These are phyloP conservation scores for Boletellus emodensis DNA, from an alignment of 768 basidiomycete species.

Conservation along the genomic window DNA sequence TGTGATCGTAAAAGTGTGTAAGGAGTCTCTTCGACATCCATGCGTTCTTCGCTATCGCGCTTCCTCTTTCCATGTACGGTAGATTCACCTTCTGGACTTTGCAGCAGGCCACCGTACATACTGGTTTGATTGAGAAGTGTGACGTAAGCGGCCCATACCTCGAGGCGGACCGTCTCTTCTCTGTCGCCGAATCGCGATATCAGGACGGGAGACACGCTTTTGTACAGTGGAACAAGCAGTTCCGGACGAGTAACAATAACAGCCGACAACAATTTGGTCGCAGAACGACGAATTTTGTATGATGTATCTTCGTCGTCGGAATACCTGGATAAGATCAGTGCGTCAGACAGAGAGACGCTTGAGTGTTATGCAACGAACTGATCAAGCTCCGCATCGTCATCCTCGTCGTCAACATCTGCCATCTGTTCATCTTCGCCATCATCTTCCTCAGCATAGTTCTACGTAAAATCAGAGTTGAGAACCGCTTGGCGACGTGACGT, in stretches of 20 bases:
- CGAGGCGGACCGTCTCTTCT: slow-evolving; percentile 90
- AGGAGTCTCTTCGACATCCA: slow-evolving; percentile 72
- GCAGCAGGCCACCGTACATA: slow-evolving; percentile 66
- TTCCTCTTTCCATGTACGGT: slow-evolving; percentile 67
- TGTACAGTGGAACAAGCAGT: slow-evolving; percentile 73
- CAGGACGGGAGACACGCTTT: slow-evolving; percentile 79
- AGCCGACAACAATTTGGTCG: slow-evolving; percentile 84
- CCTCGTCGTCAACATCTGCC: slow-evolving; percentile 61
- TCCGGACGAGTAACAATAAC: slow-evolving; percentile 90
- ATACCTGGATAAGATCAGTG: slow-evolving; percentile 50
- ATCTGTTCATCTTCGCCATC: slow-evolving; percentile 64
- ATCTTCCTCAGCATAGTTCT: slow-evolving; percentile 74
- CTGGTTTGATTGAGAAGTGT: slow-evolving; percentile 79
- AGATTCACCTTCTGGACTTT: slow-evolving; percentile 45
- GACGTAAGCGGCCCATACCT: slow-evolving; percentile 86
- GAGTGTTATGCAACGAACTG: slow-evolving; percentile 46
- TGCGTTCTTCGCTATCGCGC: slow-evolving; percentile 69
- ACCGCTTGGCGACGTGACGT: not conserved
- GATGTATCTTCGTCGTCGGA: slow-evolving; percentile 98
- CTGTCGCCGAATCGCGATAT: slow-evolving; percentile 92
- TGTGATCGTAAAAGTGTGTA: slow-evolving; percentile 68
- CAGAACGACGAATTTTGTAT: slow-evolving; percentile 93
- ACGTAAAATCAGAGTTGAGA: slow-evolving; percentile 11
- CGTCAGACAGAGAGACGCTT: not conserved
- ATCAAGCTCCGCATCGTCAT: slow-evolving; percentile 78